A percentile compares a stretch with the other conserved stretches of the same genome.
These are phyloP conservation scores for Botrytis squamosa DNA, from an alignment of 2,329 filamentous ascomycete species.

Conservation along the genomic window DNA sequence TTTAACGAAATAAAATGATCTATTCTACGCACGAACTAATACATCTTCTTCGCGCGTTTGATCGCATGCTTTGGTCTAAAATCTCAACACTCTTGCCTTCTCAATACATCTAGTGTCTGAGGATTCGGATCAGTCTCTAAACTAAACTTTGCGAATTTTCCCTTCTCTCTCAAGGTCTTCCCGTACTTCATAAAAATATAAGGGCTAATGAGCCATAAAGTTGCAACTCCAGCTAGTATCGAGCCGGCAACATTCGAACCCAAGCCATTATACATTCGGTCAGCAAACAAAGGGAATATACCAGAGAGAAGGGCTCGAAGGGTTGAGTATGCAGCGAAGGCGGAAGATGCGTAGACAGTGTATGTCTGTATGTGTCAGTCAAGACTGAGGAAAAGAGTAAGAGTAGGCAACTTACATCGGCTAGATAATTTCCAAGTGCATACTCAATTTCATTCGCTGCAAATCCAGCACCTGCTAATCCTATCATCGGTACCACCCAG, in stretches of 20 bases:
- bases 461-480: slow-evolving; percentile 48
- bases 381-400: no score
- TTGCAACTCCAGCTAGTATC: slow-evolving; percentile 44
- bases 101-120: not conserved
- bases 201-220: slow-evolving; percentile 43
- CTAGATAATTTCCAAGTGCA: slow-evolving; percentile 44
- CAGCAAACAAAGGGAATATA: slow-evolving; percentile 44
- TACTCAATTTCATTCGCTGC: slow-evolving; percentile 48
- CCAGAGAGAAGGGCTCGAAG: slow-evolving; percentile 43
- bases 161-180: slow-evolving; percentile 36
- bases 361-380: slow-evolving; percentile 37
- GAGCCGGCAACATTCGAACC: slow-evolving; percentile 44
- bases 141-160: slow-evolving; percentile 3
- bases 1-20: not conserved
- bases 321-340: slow-evolving; percentile 45
- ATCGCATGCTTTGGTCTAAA: not conserved
- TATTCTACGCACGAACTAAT: not conserved
- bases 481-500: slow-evolving; percentile 44
- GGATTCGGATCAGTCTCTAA: not conserved
- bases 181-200: slow-evolving; percentile 43
- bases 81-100: not conserved
- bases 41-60: not conserved
- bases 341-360: slow-evolving; percentile 46
- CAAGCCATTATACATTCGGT: slow-evolving; percentile 43
- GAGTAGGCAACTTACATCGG: slow-evolving; percentile 36